Conservation (phyloP, 495 filamentous ascomycete species). For the Talaromyces nanjingensis region DNA sequence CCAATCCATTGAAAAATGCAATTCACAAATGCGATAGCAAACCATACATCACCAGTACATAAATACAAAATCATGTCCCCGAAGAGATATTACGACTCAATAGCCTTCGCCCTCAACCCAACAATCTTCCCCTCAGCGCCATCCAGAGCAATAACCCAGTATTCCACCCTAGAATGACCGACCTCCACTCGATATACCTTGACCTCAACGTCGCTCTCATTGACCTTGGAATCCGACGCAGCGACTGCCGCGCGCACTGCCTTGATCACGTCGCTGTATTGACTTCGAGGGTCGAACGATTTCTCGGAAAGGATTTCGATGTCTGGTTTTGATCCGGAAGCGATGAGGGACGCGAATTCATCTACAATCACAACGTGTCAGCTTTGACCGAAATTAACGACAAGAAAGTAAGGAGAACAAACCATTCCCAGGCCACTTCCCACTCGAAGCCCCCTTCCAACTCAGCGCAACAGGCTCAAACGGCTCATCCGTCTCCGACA, state of each 20-base stretch:
- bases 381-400: not conserved
- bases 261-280: constrained; percentile 22
- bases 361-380: constrained; percentile 15
- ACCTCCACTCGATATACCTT: constrained; percentile 63
- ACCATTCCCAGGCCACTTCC: constrained; percentile 57
- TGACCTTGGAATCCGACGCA: constrained; percentile 20
- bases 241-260: constrained; percentile 30
- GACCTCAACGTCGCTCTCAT: constrained; percentile 52
- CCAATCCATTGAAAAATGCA: not conserved
- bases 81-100: constrained; percentile 52
- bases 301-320: constrained; percentile 27
- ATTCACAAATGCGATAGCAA: not conserved
- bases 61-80: not conserved
- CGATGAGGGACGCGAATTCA: constrained; percentile 32
- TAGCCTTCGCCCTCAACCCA: constrained; percentile 64
- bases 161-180: constrained; percentile 60
- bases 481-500: constrained; percentile 76
- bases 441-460: constrained; percentile 48
- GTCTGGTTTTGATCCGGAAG: constrained; percentile 20
- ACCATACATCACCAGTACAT: not conserved
- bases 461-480: constrained; percentile 67
- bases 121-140: constrained; percentile 51
- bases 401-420: constrained; percentile 18
- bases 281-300: constrained; percentile 36
- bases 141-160: constrained; percentile 64